These are phyloP conservation scores for Albophoma yamanashiensis DNA, from an alignment of 2,329 filamentous ascomycete species.

Conservation along the genomic window DNA sequence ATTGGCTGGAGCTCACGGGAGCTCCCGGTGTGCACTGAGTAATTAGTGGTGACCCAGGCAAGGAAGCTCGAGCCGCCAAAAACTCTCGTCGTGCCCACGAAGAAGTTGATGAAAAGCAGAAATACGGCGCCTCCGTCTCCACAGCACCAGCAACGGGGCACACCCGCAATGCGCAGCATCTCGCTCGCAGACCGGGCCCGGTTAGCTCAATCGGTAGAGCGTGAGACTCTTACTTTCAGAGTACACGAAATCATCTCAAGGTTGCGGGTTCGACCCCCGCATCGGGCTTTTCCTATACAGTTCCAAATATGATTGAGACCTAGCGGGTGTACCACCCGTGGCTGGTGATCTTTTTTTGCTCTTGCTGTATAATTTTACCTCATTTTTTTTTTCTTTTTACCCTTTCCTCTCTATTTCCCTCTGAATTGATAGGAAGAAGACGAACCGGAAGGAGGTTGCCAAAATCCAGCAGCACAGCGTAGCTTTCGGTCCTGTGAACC, in stretches of 20 bases:
- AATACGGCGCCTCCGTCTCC: not conserved
- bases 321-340: not conserved
- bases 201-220: constrained; percentile 46
- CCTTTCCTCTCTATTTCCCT: too few species aligned
- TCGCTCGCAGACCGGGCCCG: constrained; percentile 11
- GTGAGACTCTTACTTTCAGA: constrained; percentile 50
- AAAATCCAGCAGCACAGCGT: too few species aligned
- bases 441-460: too few species aligned
- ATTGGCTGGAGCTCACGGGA: too few species aligned
- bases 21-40: too few species aligned
- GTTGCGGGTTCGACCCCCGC: constrained; percentile 42
- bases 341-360: not conserved
- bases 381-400: not conserved
- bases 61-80: too few species aligned
- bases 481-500: too few species aligned
- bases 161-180: not conserved
- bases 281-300: constrained; percentile 26
- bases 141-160: not conserved
- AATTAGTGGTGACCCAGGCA: too few species aligned
- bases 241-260: constrained; percentile 26
- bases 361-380: not conserved
- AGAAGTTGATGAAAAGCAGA: too few species aligned
- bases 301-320: not conserved
- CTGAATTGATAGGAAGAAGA: too few species aligned
- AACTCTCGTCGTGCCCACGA: too few species aligned